phyloP scores from a whole-genome alignment of 192 early-diverging fungal species.

The Ambispora gerdemannii region DNA sequence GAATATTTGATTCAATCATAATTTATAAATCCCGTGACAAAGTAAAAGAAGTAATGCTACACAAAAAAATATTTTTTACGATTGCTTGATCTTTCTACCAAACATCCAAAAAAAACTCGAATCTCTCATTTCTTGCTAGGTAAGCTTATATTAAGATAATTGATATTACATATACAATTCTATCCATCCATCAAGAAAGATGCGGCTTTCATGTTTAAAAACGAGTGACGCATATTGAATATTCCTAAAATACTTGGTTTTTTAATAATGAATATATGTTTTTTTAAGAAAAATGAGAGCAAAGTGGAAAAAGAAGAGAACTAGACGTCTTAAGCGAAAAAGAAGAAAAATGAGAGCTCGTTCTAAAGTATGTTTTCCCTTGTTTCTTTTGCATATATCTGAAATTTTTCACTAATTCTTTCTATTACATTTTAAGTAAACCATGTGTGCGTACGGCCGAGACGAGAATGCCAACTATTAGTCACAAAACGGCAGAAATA shows the following conservation, averaged over 20 bases:
- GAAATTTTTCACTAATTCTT: not conserved
- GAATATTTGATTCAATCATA: too few species aligned
- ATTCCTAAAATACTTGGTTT: not conserved
- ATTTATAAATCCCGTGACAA: too few species aligned
- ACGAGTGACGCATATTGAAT: not conserved
- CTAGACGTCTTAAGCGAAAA: constrained; percentile 44
- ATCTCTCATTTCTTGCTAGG: not conserved
- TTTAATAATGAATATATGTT: not conserved
- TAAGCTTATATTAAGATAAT: not conserved
- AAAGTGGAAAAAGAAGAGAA: constrained; percentile 47
- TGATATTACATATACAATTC: not conserved
- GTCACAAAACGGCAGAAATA: too few species aligned
- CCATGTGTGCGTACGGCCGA: not conserved
- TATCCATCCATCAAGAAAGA: not conserved
- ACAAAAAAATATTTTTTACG: too few species aligned
- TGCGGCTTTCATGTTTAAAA: not conserved
- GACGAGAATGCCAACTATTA: not conserved
- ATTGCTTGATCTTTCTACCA: too few species aligned
- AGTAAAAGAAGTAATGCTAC: too few species aligned
- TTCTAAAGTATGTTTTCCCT: constrained; percentile 39
- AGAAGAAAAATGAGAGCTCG: constrained; percentile 48
- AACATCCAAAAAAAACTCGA: too few species aligned
- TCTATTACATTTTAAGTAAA: not conserved
- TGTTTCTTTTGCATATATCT: not conserved
- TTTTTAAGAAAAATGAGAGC: constrained; percentile 38